Evolutionary conservation across 2,329 filamentous ascomycete species (phyloP).

Genomic region (Ophiostoma pallidulum): DNA sequence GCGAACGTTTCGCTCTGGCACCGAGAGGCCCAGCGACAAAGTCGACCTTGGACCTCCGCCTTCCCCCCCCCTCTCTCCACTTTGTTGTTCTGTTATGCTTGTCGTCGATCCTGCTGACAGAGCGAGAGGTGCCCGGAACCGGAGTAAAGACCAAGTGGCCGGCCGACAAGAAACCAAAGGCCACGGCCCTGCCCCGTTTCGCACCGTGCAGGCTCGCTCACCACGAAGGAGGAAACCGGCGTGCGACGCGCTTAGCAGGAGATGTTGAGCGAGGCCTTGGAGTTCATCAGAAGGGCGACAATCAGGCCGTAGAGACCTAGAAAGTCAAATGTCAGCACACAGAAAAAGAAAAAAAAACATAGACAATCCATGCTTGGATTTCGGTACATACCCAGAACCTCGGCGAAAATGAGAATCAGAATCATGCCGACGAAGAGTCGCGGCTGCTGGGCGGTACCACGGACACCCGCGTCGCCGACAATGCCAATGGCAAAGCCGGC

Average conservation of each 20-base stretch:
- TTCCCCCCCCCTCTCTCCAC: too few species aligned
- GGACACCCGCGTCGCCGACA: conserved; percentile 80
- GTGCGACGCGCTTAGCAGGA: conserved; percentile 41
- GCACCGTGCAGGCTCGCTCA: background rate
- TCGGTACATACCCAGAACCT: conserved; percentile 84
- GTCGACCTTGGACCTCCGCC: background rate
- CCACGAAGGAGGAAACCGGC: conserved; percentile 15
- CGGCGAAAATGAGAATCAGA: conserved; percentile 97
- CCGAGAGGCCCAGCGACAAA: background rate
- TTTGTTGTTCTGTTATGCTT: background rate
- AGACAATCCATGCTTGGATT: too few species aligned
- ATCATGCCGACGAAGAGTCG: conserved; percentile 96
- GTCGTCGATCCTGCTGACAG: background rate
- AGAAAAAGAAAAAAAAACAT: conserved; percentile 4
- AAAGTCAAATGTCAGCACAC: conserved; percentile 21
- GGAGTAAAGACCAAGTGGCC: too few species aligned
- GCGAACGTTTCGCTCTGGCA: background rate
- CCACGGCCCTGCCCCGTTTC: too few species aligned
- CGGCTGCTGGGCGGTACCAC: conserved; percentile 75
- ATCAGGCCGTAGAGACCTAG: conserved; percentile 97
- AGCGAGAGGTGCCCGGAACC: too few species aligned
- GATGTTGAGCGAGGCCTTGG: conserved; percentile 62
- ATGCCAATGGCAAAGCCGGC: conserved; percentile 83
- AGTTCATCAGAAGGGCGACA: conserved; percentile 99
- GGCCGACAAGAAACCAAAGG: too few species aligned